Base-by-base conservation (phyloP, 2,329 filamentous ascomycete species). In the Drechmeria coniospora region DNA sequence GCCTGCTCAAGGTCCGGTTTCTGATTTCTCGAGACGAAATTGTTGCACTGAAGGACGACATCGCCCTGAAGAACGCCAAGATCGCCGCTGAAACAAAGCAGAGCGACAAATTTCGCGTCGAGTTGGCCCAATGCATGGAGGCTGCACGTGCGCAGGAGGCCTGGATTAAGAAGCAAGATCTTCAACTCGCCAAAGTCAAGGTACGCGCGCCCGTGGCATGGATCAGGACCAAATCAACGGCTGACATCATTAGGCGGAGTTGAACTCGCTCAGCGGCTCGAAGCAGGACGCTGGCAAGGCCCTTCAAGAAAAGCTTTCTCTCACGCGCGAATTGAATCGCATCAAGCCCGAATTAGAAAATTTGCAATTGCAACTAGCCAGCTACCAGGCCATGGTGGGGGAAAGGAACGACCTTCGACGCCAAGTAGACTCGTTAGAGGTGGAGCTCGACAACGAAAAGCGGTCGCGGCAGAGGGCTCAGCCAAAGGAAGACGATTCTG, bases 401-500 rank as follows among this genome's bases (percentile, higher is more conserved):
- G 83, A 92, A 46, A 93, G 92, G 49, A 61, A 87, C 25, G 66
- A 77, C 2, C 55, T 94, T 10, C 76, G 90, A 45, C 74, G 79
- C 25, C 80, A 90, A 51, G 51, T 93, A 16, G 76, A 67, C 43
- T 73, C 76, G 2, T 52, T 86, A 3, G 79, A 92, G 49, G 74
- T 82, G 23, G 79, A 92, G 41, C 63, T 93, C 2, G 81, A 86
- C 37, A 81, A 79, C 38, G 81, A 90, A 47, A 87, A 53, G 33
- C 45, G 48, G 30, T 48, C 49, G 2, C 50, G 46, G 17, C 40
- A 49, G 16, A 44, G 45, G 10, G 38, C 44, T n/a, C 40, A 47
- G 19, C 39, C 45, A 15, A 45, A 42, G 22, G 43, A 40, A 13
- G 38, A 47, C 19, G 39, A 65, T 38, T 48, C 53, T 39, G 58